These are phyloP conservation scores for Alisma plantagoaquatica DNA, from an alignment of 106 monocot species.

Conservation along the genomic window DNA sequence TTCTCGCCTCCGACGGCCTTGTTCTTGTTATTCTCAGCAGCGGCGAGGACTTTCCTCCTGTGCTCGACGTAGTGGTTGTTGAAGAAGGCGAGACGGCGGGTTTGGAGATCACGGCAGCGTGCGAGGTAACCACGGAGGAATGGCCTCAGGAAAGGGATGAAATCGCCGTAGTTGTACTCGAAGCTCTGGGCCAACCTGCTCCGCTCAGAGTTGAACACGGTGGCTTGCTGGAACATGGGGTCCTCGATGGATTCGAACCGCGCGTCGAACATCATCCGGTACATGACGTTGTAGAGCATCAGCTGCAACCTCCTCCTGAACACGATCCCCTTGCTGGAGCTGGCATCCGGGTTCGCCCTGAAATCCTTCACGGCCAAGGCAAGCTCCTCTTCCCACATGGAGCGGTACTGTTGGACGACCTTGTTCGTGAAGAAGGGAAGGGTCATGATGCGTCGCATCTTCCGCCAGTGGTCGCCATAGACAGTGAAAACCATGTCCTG, in stretches of 20 bases:
- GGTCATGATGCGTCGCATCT: slow-evolving; percentile 62
- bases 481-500: slow-evolving; percentile 69
- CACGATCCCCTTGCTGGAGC: slow-evolving; percentile 24
- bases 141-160: slow-evolving; percentile 12
- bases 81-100: slow-evolving; percentile 48
- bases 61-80: slow-evolving; percentile 41
- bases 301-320: slow-evolving; percentile 36
- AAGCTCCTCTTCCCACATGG: slow-evolving; percentile 52
- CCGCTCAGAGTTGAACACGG: slow-evolving; percentile 37
- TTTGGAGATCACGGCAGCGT: slow-evolving; percentile 40
- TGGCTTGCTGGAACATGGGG: slow-evolving; percentile 31
- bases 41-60: slow-evolving; percentile 16
- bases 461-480: slow-evolving; percentile 62
- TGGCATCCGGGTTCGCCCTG: no score
- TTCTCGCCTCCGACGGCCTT: no score
- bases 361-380: slow-evolving; percentile 15
- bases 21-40: no score
- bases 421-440: slow-evolving; percentile 60
- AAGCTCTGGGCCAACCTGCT: slow-evolving; percentile 19
- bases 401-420: slow-evolving; percentile 46
- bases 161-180: slow-evolving; percentile 20
- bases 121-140: slow-evolving; percentile 30
- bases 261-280: slow-evolving; percentile 48
- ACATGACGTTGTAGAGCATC: slow-evolving; percentile 60
- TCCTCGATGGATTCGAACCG: slow-evolving; percentile 29